Evolutionary conservation across 2,329 filamentous ascomycete genomes (phyloP).

Genomic region (Calonectria crousiana): DNA sequence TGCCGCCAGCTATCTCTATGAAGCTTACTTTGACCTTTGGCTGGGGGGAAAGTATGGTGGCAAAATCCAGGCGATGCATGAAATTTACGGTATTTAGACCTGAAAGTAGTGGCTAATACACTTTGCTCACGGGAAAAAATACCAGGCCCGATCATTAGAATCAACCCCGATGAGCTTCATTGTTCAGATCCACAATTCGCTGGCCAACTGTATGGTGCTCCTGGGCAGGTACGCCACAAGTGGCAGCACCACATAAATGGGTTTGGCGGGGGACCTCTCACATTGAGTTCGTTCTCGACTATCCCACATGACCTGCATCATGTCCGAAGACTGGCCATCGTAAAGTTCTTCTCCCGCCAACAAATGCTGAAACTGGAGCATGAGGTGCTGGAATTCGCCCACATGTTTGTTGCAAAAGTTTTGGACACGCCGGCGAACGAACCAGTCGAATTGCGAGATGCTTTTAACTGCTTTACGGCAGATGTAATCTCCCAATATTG

Average conservation of each 20-base stretch:
- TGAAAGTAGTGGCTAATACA: rapidly evolving
- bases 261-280: constrained; percentile 21
- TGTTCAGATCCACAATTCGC: constrained; percentile 51
- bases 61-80: neutral
- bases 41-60: neutral
- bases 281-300: constrained; percentile 29
- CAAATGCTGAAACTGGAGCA: constrained; percentile 46
- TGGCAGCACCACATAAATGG: constrained; percentile 36
- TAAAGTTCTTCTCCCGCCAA: constrained; percentile 51
- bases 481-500: constrained; percentile 53
- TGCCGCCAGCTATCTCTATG: neutral
- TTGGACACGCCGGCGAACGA: constrained; percentile 38
- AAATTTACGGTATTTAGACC: neutral
- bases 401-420: constrained; percentile 46
- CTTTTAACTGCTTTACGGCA: constrained; percentile 54
- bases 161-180: constrained; percentile 54
- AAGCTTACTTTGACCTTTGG: neutral
- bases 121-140: neutral
- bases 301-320: constrained; percentile 50
- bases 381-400: constrained; percentile 41
- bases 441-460: constrained; percentile 49
- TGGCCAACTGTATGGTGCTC: constrained; percentile 52
- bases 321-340: constrained; percentile 44
- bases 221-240: constrained; percentile 43
- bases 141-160: constrained; percentile 52